Base-by-base conservation (phyloP, 2,329 filamentous ascomycete species). In the Trichoderma koningii region DNA sequence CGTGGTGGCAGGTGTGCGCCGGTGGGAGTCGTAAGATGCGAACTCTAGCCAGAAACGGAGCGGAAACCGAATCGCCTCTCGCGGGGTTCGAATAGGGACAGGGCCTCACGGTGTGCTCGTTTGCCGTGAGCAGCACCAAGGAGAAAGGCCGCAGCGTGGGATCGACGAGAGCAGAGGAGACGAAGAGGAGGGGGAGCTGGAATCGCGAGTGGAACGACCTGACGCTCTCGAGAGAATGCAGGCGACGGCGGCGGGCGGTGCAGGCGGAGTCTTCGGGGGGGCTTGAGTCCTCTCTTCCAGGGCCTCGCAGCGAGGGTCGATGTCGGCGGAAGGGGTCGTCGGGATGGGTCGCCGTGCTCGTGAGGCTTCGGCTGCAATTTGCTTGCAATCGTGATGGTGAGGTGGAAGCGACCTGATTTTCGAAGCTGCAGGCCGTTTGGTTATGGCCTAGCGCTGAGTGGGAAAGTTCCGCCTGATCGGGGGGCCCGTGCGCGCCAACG, bases 1-100 rank as follows among this genome's bases (percentile, higher is more conserved):
- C 77, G 78, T 79, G 75, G 75, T 72, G 73, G 65, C 61, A 66
- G 65, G 65, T 66, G 73, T 74, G 72, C 74, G 73, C 75, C 72
- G 71, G 73, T 75, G 69, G 69, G 67, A 68, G 62, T 60, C 65
- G 68, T 73, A 70, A 70, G 69, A 71, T 70, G 70, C 69, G 67
- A 71, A 70, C 71, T 70, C 69, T 71, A 41, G 50, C 52, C 30
- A 42, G 38, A 45, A 26, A 30, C 21, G 10, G 26, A 48, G 14
- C 12, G 38, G 26, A 65, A 64, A 53, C 21, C 26, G 41, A 55
- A 42, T 63, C 50, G 60, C 50, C 42, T 7, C n/a, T 44, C 19
- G 38, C 45, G 26, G 45, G 38, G 17, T 47, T 19, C 60, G 50
- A 34, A 50, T 63, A 17, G n/a, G n/a, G 19, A 17, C 28, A 44